Evolutionary conservation across 192 early-diverging fungal species (phyloP), one percentile per base, ranked within the genome.

Genomic region (Anaeromyces robustus): DNA sequence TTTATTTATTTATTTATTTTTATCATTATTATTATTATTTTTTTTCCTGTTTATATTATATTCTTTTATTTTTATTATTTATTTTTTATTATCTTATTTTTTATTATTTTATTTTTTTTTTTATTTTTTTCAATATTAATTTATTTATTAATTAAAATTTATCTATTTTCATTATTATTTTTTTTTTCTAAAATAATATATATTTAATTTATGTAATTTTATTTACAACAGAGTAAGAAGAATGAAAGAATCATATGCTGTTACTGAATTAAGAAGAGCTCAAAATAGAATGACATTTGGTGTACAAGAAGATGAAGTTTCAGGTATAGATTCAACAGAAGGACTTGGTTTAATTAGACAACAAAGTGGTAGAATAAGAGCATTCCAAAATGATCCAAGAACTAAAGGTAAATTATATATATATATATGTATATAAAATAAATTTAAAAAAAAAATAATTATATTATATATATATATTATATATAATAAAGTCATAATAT

Each of bases 251-350:
- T 87, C 91, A 13, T 91, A 92, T 84, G 92, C 92, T 30, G 83
- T 91, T 78, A 94, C 96, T 0, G 98, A 98, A 85, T 89, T 98
- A 59, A 91, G 93, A 77, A 94, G 96, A 81, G 93, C 94, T 26
- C 90, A 93, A 81, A 97, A 99, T 85, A 88, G 98, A 7, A 91
- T 98, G 86, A 89, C 89, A 79, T 99, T 99, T 90, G 95, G 95
- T 79, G 92, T 90, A 34, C 92, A 93, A 31, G 96, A 99, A 84
- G 93, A 96, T 29, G 96, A 99, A 84, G 86, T 94, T 17, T 92
- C 93, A 80, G 89, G 88, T 29, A 92, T 93, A 80, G 97, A 93
- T 77, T 93, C 91, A 77, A 93, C 94, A 32, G 92, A 94, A 77
- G 98, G 98, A 2, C 82, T 96, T 29, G 98, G 98, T 16, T 89